Conservation (phyloP, 1,284 basidiomycete genomes). For the Ustilago curta region DNA sequence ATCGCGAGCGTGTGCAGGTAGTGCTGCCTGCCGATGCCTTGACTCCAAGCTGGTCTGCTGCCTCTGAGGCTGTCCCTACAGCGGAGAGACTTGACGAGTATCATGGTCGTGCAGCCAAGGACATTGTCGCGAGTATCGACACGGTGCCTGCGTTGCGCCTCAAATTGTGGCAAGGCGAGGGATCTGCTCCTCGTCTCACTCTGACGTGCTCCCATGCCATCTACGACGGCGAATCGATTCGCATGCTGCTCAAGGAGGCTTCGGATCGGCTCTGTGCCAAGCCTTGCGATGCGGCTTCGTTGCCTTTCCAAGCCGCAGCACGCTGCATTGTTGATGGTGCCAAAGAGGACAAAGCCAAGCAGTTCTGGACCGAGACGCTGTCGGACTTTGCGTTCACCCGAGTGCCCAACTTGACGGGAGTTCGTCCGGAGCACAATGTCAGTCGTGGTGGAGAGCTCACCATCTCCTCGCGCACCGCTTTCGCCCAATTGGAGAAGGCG, state of each 20-base stretch:
- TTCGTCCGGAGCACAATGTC: slow-evolving; percentile 27
- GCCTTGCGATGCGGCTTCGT: not conserved
- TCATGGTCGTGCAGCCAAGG: slow-evolving; percentile 29
- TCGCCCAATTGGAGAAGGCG: slow-evolving; percentile 16
- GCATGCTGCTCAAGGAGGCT: slow-evolving; percentile 42
- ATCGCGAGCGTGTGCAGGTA: slow-evolving; percentile 37
- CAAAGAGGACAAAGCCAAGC: slow-evolving; percentile 16
- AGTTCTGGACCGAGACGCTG: slow-evolving; percentile 52
- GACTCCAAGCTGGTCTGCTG: slow-evolving; percentile 19
- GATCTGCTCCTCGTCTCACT: slow-evolving; percentile 9
- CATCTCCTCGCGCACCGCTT: slow-evolving; percentile 5
- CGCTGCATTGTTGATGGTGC: slow-evolving; percentile 27
- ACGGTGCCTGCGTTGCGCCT: slow-evolving; percentile 52
- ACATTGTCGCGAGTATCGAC: slow-evolving; percentile 32
- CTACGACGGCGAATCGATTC: slow-evolving; percentile 64
- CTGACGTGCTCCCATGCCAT: slow-evolving; percentile 60
- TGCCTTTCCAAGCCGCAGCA: slow-evolving; percentile 31
- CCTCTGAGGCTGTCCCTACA: not conserved
- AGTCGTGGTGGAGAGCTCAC: slow-evolving; percentile 30
- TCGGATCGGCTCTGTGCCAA: slow-evolving; percentile 18
- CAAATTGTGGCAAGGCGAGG: slow-evolving; percentile 28
- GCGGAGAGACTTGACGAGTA: slow-evolving; percentile 12
- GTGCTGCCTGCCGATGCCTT: slow-evolving; percentile 25
- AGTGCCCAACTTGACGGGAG: slow-evolving; percentile 58
- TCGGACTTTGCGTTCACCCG: slow-evolving; percentile 43